Percentiles rank a stretch among this genome's conserved stretches.
phyloP scores from a whole-genome alignment of 1,284 basidiomycete genomes.

The Ustilago shanxiensis region DNA sequence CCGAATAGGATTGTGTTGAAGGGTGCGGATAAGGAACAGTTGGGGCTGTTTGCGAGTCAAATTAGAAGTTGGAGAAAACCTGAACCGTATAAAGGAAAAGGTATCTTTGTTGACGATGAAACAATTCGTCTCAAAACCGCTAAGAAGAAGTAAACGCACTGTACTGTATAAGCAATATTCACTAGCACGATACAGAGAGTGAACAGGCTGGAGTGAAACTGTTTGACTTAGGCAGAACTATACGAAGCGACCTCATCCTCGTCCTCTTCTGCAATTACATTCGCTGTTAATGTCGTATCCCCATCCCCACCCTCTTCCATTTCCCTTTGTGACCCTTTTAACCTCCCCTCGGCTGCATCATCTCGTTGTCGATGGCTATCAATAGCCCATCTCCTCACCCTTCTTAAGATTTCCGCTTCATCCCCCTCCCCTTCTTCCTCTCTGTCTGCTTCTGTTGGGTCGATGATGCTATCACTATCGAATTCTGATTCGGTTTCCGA shows the following conservation, averaged over 20 bases:
- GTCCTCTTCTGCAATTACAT: slow-evolving; percentile 16
- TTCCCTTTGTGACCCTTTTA: neutral
- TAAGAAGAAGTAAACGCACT: slow-evolving; percentile 86
- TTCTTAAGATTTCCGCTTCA: slow-evolving; percentile 36
- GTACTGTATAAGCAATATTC: too few relatives aligned
- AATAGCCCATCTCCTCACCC: slow-evolving; percentile 41
- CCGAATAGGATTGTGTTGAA: slow-evolving; percentile 73
- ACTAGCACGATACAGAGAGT: too few relatives aligned
- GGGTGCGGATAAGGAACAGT: slow-evolving; percentile 75
- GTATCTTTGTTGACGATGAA: slow-evolving; percentile 90
- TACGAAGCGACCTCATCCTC: slow-evolving; percentile 16
- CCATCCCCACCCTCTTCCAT: too few relatives aligned
- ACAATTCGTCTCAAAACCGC: slow-evolving; percentile 88
- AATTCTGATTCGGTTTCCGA: slow-evolving; percentile 41
- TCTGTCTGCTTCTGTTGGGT: neutral
- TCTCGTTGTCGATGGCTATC: slow-evolving; percentile 36
- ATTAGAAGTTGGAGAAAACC: slow-evolving; percentile 87
- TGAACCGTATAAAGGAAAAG: slow-evolving; percentile 90
- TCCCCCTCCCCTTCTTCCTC: slow-evolving; percentile 25
- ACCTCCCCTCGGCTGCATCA: too few relatives aligned
- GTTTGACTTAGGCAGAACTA: neutral
- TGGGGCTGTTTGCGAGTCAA: slow-evolving; percentile 89
- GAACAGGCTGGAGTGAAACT: too few relatives aligned
- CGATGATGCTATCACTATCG: slow-evolving; percentile 28
- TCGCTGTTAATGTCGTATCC: slow-evolving; percentile 22